Evolutionary conservation across 305 asterid species (phyloP), one percentile per base, ranked within the genome.

Genomic region (Andrographis paniculata): DNA sequence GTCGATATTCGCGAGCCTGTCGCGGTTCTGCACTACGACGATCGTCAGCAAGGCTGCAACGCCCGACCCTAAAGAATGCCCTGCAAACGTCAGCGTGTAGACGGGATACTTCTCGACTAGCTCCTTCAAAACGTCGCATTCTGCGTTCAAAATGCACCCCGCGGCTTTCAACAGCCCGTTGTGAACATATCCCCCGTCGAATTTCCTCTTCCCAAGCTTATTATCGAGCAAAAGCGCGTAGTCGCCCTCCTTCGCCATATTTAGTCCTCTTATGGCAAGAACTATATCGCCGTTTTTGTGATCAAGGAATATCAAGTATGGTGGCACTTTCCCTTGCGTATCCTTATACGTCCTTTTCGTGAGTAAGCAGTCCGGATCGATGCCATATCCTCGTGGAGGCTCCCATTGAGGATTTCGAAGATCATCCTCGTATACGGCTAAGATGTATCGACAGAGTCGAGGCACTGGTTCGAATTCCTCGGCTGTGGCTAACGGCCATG

Each of bases 21-120:
- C 83, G 17, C 59, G 80, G 66, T 80, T 78, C 17, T 75, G 64
- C 30, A 77, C 78, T 69, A 77, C 79, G 59, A 87, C 75, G 45
- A 87, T 50, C 0, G 94, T 77, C 75, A 87, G 53, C 38, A 78
- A 35, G 1, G 94, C 80, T 1, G 95, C 97, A 77, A 84, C 94
- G 15, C 97, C 97, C 9, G 97, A 80, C 45, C 97, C 97, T 37
- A 87, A 62, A 10, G 97, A 87, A 61, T 84, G 97, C 9, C 97
- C 95, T 0, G 94, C 61, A 27, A 87, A 76, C 15, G 95, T 84
- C 67, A 87, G 45, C 0, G 80, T 87, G 54, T 87, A 87, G 31
- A 66, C 61, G 2, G 87, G 83, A 66, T 80, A 66, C 28, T 73
- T 76, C 43, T 67, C 79, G 27, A 75, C 62, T 69, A 82, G 40